phyloP scores from a whole-genome alignment of 164 flowering plant genomes.

The Chimonanthus salicifolius region DNA sequence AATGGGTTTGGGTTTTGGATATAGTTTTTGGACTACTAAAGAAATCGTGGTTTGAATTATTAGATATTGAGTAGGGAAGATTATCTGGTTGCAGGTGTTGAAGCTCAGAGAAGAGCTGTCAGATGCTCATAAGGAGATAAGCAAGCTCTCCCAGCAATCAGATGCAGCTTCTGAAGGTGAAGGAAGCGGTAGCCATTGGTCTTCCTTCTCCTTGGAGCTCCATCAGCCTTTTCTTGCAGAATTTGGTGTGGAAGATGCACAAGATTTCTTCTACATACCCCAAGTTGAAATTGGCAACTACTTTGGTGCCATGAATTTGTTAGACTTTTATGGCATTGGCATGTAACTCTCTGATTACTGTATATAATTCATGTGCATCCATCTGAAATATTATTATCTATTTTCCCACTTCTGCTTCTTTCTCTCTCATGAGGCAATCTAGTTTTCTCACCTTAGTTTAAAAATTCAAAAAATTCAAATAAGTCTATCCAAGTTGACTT shows the following conservation, averaged over 20 bases:
- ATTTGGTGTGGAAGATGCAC: not conserved
- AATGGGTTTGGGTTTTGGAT: too few species aligned
- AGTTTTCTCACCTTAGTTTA: too few species aligned
- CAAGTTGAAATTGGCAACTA: not conserved
- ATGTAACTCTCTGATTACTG: too few species aligned
- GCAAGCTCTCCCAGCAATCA: constrained; percentile 24
- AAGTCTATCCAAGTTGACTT: too few species aligned
- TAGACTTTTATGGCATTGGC: not conserved
- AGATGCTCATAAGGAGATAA: constrained; percentile 52
- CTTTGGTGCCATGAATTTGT: not conserved
- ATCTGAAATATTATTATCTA: too few species aligned
- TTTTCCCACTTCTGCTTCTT: too few species aligned
- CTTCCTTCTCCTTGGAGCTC: constrained; percentile 41
- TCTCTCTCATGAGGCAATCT: too few species aligned
- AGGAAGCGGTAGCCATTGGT: constrained; percentile 35
- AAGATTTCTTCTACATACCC: constrained; percentile 1
- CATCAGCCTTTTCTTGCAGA: constrained; percentile 34
- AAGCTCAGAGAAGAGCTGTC: constrained; percentile 47
- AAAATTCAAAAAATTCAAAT: too few species aligned
- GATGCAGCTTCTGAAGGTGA: constrained; percentile 24
- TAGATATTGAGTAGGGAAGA: not conserved
- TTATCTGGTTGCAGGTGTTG: constrained; percentile 33
- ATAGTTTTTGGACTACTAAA: too few species aligned
- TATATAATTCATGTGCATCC: not conserved
- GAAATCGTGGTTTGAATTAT: not conserved